Evolutionary conservation across 23 red algal genomes (phyloP).

Genomic region (Pyropia yezoensis): DNA sequence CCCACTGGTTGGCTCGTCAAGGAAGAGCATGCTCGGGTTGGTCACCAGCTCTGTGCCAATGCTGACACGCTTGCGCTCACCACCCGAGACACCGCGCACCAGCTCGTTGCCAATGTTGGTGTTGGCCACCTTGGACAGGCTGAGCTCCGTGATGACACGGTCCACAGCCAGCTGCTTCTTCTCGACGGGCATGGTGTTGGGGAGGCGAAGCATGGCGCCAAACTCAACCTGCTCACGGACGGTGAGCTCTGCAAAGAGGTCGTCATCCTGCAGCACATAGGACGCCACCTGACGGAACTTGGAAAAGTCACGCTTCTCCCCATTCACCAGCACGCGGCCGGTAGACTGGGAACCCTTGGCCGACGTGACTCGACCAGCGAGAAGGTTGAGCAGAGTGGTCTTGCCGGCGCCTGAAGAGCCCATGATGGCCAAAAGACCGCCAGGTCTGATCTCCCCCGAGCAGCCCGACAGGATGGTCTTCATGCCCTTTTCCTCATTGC

Average conservation of each 20-base stretch:
- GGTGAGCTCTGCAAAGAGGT: slow-evolving; percentile 97
- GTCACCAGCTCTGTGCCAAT: slow-evolving; percentile 95
- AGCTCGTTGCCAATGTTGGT: slow-evolving; percentile 78
- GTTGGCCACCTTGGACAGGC: slow-evolving; percentile 62
- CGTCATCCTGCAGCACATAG: slow-evolving; percentile 68
- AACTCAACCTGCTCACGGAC: slow-evolving; percentile 92
- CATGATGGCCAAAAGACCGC: slow-evolving; percentile 92
- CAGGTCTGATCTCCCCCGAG: slow-evolving; percentile 80
- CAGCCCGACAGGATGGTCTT: slow-evolving; percentile 48
- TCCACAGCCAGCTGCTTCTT: slow-evolving; percentile 65
- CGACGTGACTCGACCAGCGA: slow-evolving; percentile 72
- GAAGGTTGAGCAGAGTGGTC: slow-evolving; percentile 82
- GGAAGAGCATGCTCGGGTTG: slow-evolving; percentile 69
- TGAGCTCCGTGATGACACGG: slow-evolving; percentile 70
- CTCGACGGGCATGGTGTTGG: slow-evolving; percentile 47
- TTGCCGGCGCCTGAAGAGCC: slow-evolving; percentile 85
- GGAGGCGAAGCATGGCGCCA: slow-evolving; percentile 64
- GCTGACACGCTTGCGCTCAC: slow-evolving; percentile 92
- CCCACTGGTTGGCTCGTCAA: slow-evolving; percentile 89
- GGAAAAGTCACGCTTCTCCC: slow-evolving; percentile 49
- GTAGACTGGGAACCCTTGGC: slow-evolving; percentile 45
- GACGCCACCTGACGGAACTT: slow-evolving; percentile 63
- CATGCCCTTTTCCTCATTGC: background rate
- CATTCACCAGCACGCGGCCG: slow-evolving; percentile 81
- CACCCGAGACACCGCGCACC: slow-evolving; percentile 80